Percentiles rank a stretch among this genome's conserved stretches.
These are phyloP conservation scores for Alternaria sp. DNA, from an alignment of 2,329 filamentous ascomycete genomes.

Conservation along the genomic window DNA sequence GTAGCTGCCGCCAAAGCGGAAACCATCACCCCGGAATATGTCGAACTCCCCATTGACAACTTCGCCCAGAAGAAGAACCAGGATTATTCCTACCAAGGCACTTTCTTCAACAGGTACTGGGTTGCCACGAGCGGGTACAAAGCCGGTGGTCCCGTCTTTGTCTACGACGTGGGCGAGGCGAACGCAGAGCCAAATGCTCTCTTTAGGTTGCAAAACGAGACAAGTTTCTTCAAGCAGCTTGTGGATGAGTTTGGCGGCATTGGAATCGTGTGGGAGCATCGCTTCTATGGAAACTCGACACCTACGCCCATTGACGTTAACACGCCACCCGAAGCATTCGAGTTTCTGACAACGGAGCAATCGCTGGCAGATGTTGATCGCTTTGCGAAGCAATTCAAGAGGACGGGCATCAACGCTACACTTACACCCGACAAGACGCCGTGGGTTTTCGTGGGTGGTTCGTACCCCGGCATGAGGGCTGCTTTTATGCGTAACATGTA, in stretches of 20 bases:
- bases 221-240: conserved; percentile 47
- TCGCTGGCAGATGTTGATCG: conserved; percentile 52
- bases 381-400: conserved; percentile 53
- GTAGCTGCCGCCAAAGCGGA: not conserved
- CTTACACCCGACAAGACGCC: conserved; percentile 48
- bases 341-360: conserved; percentile 52
- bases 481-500: conserved; percentile 51
- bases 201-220: conserved; percentile 39
- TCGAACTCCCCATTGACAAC: conserved; percentile 49
- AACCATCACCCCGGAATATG: conserved; percentile 40
- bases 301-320: conserved; percentile 44
- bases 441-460: conserved; percentile 51
- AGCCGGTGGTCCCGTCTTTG: conserved; percentile 48
- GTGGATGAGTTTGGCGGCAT: conserved; percentile 48
- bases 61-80: conserved; percentile 41
- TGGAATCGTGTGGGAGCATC: conserved; percentile 53
- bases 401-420: conserved; percentile 44
- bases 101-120: conserved; percentile 51
- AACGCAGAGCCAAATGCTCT: conserved; percentile 38
- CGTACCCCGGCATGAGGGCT: conserved; percentile 50
- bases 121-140: conserved; percentile 45
- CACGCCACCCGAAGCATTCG: conserved; percentile 46
- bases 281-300: conserved; percentile 54
- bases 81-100: conserved; percentile 27
- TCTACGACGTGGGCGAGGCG: conserved; percentile 50